Evolutionary conservation across 257 asterid genomes (phyloP), one percentile per base, ranked within the genome.

Genomic region (Gynochthodes officinalis): DNA sequence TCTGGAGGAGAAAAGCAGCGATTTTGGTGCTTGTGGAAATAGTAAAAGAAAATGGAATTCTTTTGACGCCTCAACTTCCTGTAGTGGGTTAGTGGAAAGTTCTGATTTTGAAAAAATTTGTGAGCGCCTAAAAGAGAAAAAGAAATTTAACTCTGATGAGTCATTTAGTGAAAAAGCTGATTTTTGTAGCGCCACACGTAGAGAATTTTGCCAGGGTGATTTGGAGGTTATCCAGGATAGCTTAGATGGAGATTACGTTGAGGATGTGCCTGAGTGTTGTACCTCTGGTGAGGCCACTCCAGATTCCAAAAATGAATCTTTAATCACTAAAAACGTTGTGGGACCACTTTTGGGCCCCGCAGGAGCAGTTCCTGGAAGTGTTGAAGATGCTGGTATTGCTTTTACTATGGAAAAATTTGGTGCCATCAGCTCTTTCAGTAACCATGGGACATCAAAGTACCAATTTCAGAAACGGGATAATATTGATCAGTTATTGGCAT

Each of bases 391-490:
- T 42, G 70, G 19, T 42, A 42, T 88, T 9, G 58, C 67, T 77
- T 79, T 89, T 42, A 79, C 81, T 12, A 65, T 91, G 40, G 90
- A 71, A 61, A 91, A 88, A 73, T 67, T 76, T 50, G 97, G 93
- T 63, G 70, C 71, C 67, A 70, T 82, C 27, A 78, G 54, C 76
- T 74, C 86, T 62, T 69, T 74, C 52, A 48, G 32, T 27, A 32
- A 49, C 48, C 21, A 57, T 42, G 48, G 63, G 65, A 70, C 42
- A 44, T 60, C 70, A 33, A 25, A 68, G 27, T 59, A 72, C 42
- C 43, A 74, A 32, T 58, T 23, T 69, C 71, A 75, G 33, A 58
- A 65, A 73, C 39, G 30, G 76, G 46, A 52, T 44, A 30, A 77
- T 21, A 79, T 89, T 53, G 84, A 84, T 71, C 74, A 68, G 68